Percentiles rank a stretch among this genome's conserved stretches.
These are phyloP conservation scores for Trichosanthes truncata DNA, from an alignment of 306 rosid species.

Conservation along the genomic window DNA sequence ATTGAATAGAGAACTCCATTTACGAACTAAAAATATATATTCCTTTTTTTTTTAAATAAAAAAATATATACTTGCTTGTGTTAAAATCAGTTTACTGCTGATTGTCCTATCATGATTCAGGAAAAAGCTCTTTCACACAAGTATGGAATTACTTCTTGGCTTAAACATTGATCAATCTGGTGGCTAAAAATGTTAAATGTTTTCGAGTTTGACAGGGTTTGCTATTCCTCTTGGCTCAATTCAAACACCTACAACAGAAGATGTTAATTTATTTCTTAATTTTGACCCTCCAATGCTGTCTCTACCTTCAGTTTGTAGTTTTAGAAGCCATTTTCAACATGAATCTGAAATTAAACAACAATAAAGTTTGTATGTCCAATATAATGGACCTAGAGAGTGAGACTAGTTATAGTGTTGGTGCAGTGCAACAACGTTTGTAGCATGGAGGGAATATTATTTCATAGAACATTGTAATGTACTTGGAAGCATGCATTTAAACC, in stretches of 20 bases:
- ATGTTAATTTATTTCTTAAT: neutral
- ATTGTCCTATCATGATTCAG: neutral
- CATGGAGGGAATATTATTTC: neutral
- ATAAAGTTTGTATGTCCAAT: neutral
- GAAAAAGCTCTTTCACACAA: neutral
- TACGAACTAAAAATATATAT: neutral
- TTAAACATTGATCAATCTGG: neutral
- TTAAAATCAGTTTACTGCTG: neutral
- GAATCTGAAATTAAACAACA: neutral
- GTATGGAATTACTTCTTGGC: neutral
- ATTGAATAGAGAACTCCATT: neutral
- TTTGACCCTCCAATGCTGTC: neutral
- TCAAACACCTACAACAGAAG: neutral
- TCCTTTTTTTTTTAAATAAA: too few species aligned
- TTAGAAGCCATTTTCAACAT: neutral
- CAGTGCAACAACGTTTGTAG: neutral
- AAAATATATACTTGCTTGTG: neutral
- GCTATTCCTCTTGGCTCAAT: neutral
- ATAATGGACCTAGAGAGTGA: neutral
- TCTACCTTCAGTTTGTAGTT: neutral
- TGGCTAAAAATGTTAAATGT: neutral
- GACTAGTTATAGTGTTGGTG: neutral
- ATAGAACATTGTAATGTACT: neutral
- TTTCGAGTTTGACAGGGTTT: neutral
- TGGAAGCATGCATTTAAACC: neutral